Percentiles rank a stretch among this genome's conserved stretches.
These are phyloP conservation scores for Amanita muscaria DNA, from an alignment of 768 basidiomycete genomes.

Conservation along the genomic window DNA sequence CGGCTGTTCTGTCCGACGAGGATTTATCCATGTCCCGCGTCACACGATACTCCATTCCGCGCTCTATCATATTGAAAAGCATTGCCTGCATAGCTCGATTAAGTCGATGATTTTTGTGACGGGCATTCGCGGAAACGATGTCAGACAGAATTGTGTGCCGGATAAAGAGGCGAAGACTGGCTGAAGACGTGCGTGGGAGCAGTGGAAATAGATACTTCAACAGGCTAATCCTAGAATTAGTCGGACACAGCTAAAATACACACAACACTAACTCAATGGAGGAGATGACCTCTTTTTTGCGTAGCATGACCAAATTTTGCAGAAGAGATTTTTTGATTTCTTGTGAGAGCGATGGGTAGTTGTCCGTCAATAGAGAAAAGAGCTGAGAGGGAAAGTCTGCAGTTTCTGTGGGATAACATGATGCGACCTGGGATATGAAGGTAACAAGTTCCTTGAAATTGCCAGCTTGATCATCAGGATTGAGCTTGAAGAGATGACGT, in stretches of 20 bases:
- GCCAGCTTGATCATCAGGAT: conserved; percentile 77
- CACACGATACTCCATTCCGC: conserved; percentile 78
- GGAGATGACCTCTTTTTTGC: conserved; percentile 87
- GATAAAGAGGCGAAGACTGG: conserved; percentile 75
- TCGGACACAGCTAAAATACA: background rate
- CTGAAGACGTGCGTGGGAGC: conserved; percentile 87
- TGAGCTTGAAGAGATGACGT: conserved; percentile 74
- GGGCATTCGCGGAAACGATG: conserved; percentile 82
- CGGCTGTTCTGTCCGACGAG: conserved; percentile 31
- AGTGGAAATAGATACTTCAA: conserved; percentile 90
- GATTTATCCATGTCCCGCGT: conserved; percentile 77
- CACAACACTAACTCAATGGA: conserved; percentile 72
- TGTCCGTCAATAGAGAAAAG: conserved; percentile 68
- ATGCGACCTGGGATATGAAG: conserved; percentile 91
- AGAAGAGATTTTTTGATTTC: conserved; percentile 82
- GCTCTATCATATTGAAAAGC: conserved; percentile 93
- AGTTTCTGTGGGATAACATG: conserved; percentile 90
- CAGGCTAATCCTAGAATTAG: conserved; percentile 43
- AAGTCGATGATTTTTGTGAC: conserved; percentile 88
- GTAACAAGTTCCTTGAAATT: conserved; percentile 82
- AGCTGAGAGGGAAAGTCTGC: conserved; percentile 78
- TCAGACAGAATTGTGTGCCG: conserved; percentile 91
- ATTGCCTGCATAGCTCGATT: conserved; percentile 94
- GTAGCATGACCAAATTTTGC: conserved; percentile 86
- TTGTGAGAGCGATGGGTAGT: conserved; percentile 62